Percentiles rank a stretch among this genome's conserved stretches.
phyloP scores from a whole-genome alignment of 176 grass and related monocot genomes.

The Triticum monococcum region DNA sequence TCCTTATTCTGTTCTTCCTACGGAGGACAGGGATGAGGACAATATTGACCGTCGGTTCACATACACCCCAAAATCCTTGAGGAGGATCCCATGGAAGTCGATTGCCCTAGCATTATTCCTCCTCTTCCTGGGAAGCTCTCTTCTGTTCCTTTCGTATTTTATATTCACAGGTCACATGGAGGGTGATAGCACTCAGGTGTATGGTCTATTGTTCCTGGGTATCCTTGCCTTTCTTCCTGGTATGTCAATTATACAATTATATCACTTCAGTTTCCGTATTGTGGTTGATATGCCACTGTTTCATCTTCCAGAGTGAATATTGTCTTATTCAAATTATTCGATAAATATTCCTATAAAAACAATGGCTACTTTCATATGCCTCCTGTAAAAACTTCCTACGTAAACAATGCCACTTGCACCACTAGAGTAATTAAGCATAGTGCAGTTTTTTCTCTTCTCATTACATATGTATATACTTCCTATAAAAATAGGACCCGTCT shows the following conservation, averaged over 20 bases:
- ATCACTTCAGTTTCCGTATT: background rate
- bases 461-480: background rate
- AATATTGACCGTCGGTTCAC: slow-evolving; percentile 69
- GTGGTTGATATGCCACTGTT: background rate
- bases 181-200: slow-evolving; percentile 76
- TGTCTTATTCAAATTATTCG: background rate
- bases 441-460: background rate
- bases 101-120: slow-evolving; percentile 87
- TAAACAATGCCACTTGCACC: background rate
- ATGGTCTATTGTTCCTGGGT: slow-evolving; percentile 80
- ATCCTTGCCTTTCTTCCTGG: slow-evolving; percentile 93
- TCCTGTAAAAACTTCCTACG: background rate
- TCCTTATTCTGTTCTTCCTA: slow-evolving; percentile 57
- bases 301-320: background rate
- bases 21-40: slow-evolving; percentile 38
- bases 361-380: background rate
- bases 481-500: background rate
- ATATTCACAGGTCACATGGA: slow-evolving; percentile 90
- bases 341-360: background rate
- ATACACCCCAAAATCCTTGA: slow-evolving; percentile 74
- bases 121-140: slow-evolving; percentile 56
- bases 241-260: slow-evolving; percentile 44
- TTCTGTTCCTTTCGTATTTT: slow-evolving; percentile 81
- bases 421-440: background rate
- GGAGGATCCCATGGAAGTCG: slow-evolving; percentile 81